Percentiles rank a stretch among this genome's conserved stretches.
phyloP scores from a whole-genome alignment of 345 rosid genomes.

The Hibiscus trionum region DNA sequence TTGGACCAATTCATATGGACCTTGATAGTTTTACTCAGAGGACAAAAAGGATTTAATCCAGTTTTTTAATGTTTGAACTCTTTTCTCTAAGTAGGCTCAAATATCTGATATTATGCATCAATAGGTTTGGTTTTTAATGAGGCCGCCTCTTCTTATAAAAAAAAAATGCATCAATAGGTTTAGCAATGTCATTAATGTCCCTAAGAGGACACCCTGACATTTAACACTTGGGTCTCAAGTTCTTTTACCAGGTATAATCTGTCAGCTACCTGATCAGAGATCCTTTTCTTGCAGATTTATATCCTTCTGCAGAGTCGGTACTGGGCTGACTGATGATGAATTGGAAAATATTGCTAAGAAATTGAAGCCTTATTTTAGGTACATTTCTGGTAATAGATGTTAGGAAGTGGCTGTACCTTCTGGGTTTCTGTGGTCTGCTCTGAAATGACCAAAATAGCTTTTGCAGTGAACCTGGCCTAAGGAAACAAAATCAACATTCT shows the following conservation, averaged over 20 bases:
- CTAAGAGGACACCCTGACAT: background rate
- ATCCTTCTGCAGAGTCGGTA: slow-evolving; percentile 95
- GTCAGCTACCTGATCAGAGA: background rate
- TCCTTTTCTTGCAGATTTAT: slow-evolving; percentile 56
- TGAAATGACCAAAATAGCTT: slow-evolving; percentile 9
- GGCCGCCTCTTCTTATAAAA: too few relatives aligned
- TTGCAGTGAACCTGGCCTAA: background rate
- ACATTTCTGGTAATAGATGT: slow-evolving; percentile 7
- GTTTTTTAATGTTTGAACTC: background rate
- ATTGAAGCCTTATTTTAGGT: slow-evolving; percentile 93
- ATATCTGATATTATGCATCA: background rate
- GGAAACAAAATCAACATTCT: background rate
- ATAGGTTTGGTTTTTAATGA: too few relatives aligned
- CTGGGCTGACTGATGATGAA: slow-evolving; percentile 86
- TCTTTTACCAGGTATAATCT: background rate
- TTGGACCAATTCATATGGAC: background rate
- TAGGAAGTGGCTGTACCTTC: background rate
- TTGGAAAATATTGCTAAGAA: slow-evolving; percentile 67
- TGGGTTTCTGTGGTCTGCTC: background rate
- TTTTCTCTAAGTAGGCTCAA: background rate
- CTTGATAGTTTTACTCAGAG: background rate
- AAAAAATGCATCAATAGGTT: background rate
- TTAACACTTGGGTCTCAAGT: background rate
- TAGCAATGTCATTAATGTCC: background rate
- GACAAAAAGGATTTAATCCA: background rate